Conservation (phyloP, 176 grass and related monocot species). For the Rhynchospora pubera region DNA sequence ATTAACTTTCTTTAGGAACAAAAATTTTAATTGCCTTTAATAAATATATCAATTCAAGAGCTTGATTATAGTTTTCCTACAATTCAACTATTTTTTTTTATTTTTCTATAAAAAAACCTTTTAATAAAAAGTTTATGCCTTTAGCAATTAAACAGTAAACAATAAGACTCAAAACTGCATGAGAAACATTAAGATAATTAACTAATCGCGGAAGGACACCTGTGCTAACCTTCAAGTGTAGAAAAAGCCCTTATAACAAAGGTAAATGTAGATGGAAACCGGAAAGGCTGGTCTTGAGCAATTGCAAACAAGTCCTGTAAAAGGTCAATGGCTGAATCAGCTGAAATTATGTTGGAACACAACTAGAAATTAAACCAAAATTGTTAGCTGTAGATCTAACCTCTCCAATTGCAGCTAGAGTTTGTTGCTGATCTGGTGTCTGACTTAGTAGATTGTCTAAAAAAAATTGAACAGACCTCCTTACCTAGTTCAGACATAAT, state of each 20-base stretch:
- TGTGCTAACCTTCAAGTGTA: conserved; percentile 81
- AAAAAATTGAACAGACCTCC: conserved; percentile 86
- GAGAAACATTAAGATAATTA: conserved; percentile 15
- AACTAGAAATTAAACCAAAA: conserved; percentile 1
- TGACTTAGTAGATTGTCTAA: conserved; percentile 79
- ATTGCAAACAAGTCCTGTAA: conserved; percentile 95
- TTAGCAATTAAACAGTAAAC: background rate
- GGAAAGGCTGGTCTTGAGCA: conserved; percentile 94
- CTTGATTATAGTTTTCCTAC: no score
- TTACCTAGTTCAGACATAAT: conserved; percentile 53
- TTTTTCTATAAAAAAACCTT: no score
- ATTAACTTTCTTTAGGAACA: background rate
- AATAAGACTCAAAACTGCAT: background rate
- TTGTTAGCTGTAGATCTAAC: conserved; percentile 28
- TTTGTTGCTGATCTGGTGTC: conserved; percentile 76
- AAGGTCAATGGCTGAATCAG: background rate
- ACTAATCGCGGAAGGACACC: background rate
- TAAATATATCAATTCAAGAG: background rate
- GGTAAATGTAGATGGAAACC: conserved; percentile 94
- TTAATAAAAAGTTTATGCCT: background rate
- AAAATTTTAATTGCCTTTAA: background rate
- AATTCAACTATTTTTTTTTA: no score
- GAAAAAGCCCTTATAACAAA: conserved; percentile 90
- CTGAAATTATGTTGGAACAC: background rate
- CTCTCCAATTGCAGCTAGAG: conserved; percentile 84